Conservation (phyloP, 2,329 filamentous ascomycete species). For the Kalaharituber pfeilii region DNA sequence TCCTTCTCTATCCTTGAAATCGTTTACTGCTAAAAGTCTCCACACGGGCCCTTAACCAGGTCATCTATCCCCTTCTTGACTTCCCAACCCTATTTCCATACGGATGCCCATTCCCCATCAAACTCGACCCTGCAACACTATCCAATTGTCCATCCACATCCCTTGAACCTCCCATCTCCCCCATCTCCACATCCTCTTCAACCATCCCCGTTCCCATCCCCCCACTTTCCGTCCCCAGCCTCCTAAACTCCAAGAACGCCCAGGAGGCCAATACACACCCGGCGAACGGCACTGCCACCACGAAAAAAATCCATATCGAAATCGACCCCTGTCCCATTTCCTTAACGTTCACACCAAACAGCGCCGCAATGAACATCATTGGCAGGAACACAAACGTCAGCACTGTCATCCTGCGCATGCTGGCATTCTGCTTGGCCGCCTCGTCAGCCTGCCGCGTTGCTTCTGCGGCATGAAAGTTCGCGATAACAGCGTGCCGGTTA, state of each 20-base stretch:
- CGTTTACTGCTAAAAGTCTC: too few species aligned
- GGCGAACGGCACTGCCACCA: slow-evolving; percentile 1
- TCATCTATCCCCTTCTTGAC: too few species aligned
- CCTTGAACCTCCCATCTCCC: neutral
- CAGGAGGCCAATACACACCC: neutral
- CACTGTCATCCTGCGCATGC: slow-evolving; percentile 2
- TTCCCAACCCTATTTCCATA: too few species aligned
- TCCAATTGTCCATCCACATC: too few species aligned
- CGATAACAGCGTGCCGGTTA: neutral
- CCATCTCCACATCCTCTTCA: slow-evolving; percentile 3
- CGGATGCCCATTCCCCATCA: too few species aligned
- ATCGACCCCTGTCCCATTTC: slow-evolving; percentile 3
- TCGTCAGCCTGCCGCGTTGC: slow-evolving; percentile 2
- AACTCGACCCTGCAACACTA: too few species aligned
- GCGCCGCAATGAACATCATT: slow-evolving; percentile 1
- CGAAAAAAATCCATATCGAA: slow-evolving; percentile 1
- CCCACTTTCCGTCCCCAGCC: neutral
- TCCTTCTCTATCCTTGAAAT: too few species aligned
- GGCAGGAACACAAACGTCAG: slow-evolving; percentile 4
- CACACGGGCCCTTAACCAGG: too few species aligned
- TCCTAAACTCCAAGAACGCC: neutral
- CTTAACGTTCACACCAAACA: slow-evolving; percentile 2
- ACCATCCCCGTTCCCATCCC: neutral
- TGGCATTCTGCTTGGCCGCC: neutral
- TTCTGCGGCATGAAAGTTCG: neutral